Evolutionary conservation across 805 yeast species (phyloP).

Genomic region (Danielia oregonensis): DNA sequence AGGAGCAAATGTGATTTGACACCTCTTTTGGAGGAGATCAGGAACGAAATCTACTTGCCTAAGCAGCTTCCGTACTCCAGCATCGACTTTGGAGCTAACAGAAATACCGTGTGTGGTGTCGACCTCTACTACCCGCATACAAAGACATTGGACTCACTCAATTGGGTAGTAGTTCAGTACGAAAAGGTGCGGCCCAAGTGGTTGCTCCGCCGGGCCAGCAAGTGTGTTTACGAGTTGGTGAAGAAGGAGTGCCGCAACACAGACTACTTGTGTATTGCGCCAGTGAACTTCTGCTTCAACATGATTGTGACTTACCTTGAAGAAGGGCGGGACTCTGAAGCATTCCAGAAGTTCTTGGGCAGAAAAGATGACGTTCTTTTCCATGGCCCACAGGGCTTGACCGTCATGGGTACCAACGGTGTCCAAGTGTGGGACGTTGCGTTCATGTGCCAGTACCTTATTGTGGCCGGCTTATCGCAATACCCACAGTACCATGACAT

Average conservation of each 20-base stretch:
- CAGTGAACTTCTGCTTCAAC: conserved; percentile 84
- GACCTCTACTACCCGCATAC: conserved; percentile 96
- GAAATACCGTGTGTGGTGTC: conserved; percentile 86
- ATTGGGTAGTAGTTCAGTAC: conserved; percentile 56
- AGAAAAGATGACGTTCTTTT: conserved; percentile 75
- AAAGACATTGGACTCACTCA: conserved; percentile 54
- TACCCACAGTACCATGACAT: conserved; percentile 59
- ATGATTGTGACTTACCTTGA: conserved; percentile 65
- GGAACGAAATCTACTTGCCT: conserved; percentile 69
- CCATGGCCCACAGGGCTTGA: conserved; percentile 87
- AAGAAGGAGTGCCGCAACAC: conserved; percentile 77
- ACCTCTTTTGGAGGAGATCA: conserved; percentile 59
- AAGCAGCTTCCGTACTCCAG: conserved; percentile 50
- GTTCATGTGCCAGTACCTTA: conserved; percentile 79
- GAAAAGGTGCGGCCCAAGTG: conserved; percentile 78
- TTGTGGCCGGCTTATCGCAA: conserved; percentile 75
- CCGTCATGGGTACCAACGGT: conserved; percentile 96
- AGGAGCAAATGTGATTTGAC: conserved; percentile 54
- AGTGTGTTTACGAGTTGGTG: conserved; percentile 57
- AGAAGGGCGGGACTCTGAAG: conserved; percentile 65
- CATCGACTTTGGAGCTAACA: conserved; percentile 65
- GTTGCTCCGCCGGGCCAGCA: conserved; percentile 52
- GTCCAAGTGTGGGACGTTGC: conserved; percentile 97
- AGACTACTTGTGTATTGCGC: conserved; percentile 82
- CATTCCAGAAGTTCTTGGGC: conserved; percentile 50